These are phyloP conservation scores for Bruguiera hainesii DNA, from an alignment of 441 rosid species.

Conservation along the genomic window DNA sequence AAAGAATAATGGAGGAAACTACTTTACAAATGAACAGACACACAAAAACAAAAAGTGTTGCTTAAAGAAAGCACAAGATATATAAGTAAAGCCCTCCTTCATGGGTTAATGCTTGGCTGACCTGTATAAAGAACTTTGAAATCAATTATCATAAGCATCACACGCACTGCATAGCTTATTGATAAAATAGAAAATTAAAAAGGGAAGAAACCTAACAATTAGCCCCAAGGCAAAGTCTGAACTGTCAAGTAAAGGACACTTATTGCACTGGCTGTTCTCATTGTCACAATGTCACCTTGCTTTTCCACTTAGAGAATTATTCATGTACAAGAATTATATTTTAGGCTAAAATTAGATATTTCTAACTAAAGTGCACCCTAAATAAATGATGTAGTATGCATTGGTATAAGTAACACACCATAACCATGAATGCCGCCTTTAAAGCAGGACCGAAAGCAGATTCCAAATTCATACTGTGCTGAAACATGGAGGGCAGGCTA, in stretches of 20 bases:
- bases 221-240: no score
- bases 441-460: conserved; percentile 99
- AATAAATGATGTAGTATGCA: conserved; percentile 8
- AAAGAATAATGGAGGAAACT: conserved; percentile 14
- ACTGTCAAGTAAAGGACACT: no score
- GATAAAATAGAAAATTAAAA: no score
- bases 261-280: no score
- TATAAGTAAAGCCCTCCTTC: not conserved
- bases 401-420: conserved; percentile 48
- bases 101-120: not conserved
- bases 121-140: not conserved
- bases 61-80: not conserved
- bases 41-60: not conserved
- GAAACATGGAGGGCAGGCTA: conserved; percentile 94
- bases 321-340: not conserved
- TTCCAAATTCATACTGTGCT: conserved; percentile 82
- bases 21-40: conserved; percentile 11
- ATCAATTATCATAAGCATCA: not conserved
- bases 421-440: conserved; percentile 91
- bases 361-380: not conserved
- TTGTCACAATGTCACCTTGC: no score
- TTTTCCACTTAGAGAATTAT: not conserved
- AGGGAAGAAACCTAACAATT: no score
- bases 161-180: no score
- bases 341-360: not conserved